A percentile compares a stretch with the other conserved stretches of the same genome.
Evolutionary conservation across 495 filamentous ascomycete genomes (phyloP).

Genomic region (Pseudevernia furfuracea): DNA sequence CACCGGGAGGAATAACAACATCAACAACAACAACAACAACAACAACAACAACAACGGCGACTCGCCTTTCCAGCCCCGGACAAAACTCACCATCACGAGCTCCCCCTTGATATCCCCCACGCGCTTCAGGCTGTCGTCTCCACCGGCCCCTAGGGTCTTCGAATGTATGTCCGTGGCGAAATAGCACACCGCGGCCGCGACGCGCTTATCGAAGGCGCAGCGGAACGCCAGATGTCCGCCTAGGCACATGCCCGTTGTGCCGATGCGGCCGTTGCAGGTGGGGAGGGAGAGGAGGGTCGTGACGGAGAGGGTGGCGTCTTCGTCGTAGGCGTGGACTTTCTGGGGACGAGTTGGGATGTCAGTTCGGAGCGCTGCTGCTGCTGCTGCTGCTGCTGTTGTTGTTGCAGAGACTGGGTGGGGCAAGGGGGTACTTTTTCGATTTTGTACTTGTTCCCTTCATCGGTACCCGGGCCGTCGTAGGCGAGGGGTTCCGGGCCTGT

Average conservation of each 20-base stretch:
- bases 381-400: too few relatives aligned
- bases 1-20: too few relatives aligned
- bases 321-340: conserved; percentile 84
- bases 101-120: conserved; percentile 72
- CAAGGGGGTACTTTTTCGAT: conserved; percentile 53
- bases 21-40: too few relatives aligned
- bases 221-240: conserved; percentile 86
- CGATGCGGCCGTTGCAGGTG: conserved; percentile 80
- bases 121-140: conserved; percentile 57
- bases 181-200: conserved; percentile 74
- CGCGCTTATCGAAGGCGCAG: conserved; percentile 68
- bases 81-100: conserved; percentile 55
- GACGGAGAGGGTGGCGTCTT: conserved; percentile 69
- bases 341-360: conserved; percentile 25
- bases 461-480: conserved; percentile 84
- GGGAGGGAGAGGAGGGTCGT: conserved; percentile 63
- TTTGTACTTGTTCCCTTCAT: conserved; percentile 81
- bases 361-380: neutral
- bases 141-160: conserved; percentile 61
- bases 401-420: neutral
- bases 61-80: too few relatives aligned
- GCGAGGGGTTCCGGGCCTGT: conserved; percentile 73
- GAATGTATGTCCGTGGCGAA: conserved; percentile 90
- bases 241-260: conserved; percentile 90
- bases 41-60: too few relatives aligned